A percentile compares a stretch with the other conserved stretches of the same genome.
phyloP scores from a whole-genome alignment of 73 alveolate genomes.

The Paramecium sexaurelia region DNA sequence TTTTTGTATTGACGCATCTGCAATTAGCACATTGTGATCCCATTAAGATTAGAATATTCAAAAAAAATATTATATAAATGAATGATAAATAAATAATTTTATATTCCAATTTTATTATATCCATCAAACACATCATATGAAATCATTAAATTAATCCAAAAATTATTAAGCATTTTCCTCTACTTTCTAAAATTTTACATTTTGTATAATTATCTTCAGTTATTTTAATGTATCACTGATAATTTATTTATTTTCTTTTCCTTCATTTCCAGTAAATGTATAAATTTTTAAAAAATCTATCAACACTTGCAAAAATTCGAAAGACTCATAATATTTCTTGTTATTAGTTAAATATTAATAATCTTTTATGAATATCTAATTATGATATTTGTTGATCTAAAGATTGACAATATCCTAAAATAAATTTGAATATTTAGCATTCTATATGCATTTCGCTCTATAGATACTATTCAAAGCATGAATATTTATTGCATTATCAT shows the following conservation, averaged over 20 bases:
- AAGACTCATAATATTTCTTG: not conserved
- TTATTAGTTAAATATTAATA: not conserved
- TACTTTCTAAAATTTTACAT: not conserved
- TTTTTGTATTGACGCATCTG: not conserved
- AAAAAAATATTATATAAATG: not conserved
- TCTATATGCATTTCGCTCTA: not conserved
- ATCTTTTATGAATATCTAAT: not conserved
- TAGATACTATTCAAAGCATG: constrained; percentile 17
- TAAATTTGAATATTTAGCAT: not conserved
- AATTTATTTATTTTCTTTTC: not conserved
- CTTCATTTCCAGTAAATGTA: not conserved
- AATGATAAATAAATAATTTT: not conserved
- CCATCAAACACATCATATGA: not conserved
- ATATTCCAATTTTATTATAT: not conserved
- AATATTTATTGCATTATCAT: constrained; percentile 9
- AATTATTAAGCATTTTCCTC: not conserved
- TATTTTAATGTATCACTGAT: not conserved
- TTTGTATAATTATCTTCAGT: not conserved
- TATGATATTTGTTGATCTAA: not conserved
- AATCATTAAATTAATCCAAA: not conserved
- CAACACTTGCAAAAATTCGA: not conserved
- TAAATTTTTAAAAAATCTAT: not conserved
- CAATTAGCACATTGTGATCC: constrained; percentile 21
- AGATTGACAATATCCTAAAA: not conserved
- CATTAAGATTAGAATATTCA: not conserved